Evolutionary conservation across 1,139 yeast genomes (phyloP).

Genomic region (Magnusiomyces suaveolens): DNA sequence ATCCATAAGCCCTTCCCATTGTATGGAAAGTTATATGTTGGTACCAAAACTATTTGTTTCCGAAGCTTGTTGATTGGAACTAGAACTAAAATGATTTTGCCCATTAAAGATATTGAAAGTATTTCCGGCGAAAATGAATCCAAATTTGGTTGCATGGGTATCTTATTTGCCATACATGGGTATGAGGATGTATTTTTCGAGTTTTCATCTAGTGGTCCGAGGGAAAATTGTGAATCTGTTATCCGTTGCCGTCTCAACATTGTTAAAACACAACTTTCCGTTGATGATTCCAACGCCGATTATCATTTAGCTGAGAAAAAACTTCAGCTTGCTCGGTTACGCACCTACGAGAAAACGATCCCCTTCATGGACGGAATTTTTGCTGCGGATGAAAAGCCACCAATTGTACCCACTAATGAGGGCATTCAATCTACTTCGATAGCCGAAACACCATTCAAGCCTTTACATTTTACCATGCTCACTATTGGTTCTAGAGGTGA

Average conservation of each 20-base stretch:
- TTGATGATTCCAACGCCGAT: background rate
- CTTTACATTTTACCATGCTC: conserved; percentile 55
- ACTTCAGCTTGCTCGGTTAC: conserved; percentile 25
- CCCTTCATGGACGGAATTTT: background rate
- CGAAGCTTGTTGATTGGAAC: conserved; percentile 73
- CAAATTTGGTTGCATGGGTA: conserved; percentile 57
- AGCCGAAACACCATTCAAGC: conserved; percentile 20
- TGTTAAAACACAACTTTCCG: conserved; percentile 20
- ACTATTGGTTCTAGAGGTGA: conserved; percentile 95
- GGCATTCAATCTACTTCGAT: background rate
- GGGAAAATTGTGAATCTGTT: conserved; percentile 65
- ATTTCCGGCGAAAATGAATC: conserved; percentile 58
- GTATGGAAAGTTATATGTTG: conserved; percentile 73
- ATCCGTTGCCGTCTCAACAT: conserved; percentile 44
- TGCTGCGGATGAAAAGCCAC: background rate
- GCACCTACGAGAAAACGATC: conserved; percentile 26
- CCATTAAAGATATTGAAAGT: conserved; percentile 59
- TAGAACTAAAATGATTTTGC: conserved; percentile 74
- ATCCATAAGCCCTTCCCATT: conserved; percentile 62
- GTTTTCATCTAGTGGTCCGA: conserved; percentile 51
- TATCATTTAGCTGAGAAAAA: conserved; percentile 4
- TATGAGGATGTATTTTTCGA: conserved; percentile 71
- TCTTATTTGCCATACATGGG: conserved; percentile 58
- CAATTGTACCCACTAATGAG: conserved; percentile 4
- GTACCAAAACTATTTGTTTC: conserved; percentile 60